Conservation (phyloP, 2,329 filamentous ascomycete species). For the Aspergillus ustus region DNA sequence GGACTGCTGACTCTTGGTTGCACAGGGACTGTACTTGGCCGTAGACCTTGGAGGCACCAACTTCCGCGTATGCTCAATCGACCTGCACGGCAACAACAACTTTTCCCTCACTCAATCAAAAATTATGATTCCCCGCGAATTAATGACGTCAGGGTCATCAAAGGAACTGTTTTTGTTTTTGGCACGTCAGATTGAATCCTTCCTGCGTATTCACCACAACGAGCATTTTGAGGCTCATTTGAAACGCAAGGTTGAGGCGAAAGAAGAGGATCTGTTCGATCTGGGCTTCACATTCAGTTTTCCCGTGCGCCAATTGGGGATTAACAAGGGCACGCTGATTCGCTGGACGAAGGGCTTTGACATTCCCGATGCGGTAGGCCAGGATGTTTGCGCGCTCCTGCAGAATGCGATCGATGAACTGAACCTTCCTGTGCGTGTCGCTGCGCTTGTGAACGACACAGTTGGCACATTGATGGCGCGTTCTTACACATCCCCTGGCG, state of each 20-base stretch:
- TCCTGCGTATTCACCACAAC: slow-evolving; percentile 83
- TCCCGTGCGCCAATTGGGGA: slow-evolving; percentile 89
- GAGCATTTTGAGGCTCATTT: slow-evolving; percentile 80
- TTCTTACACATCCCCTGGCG: slow-evolving; percentile 89
- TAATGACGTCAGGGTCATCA: slow-evolving; percentile 88
- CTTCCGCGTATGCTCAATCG: slow-evolving; percentile 95
- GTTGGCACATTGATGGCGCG: slow-evolving; percentile 97
- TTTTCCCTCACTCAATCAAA: slow-evolving; percentile 94
- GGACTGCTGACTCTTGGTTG: slow-evolving; percentile 21
- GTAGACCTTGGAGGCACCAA: slow-evolving; percentile 99
- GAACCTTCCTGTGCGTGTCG: slow-evolving; percentile 87
- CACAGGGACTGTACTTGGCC: slow-evolving; percentile 90
- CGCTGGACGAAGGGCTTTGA: slow-evolving; percentile 99
- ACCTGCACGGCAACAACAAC: slow-evolving; percentile 90
- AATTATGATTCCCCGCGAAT: slow-evolving; percentile 82
- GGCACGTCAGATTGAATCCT: slow-evolving; percentile 87
- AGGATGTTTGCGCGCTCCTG: slow-evolving; percentile 90
- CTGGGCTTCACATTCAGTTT: slow-evolving; percentile 99
- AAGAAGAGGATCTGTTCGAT: slow-evolving; percentile 78
- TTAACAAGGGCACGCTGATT: slow-evolving; percentile 93
- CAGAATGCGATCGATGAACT: slow-evolving; percentile 89
- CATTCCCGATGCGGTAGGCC: slow-evolving; percentile 89
- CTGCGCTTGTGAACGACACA: slow-evolving; percentile 95
- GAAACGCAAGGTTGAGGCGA: slow-evolving; percentile 64
- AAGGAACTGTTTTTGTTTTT: slow-evolving; percentile 90